Evolutionary conservation across 495 filamentous ascomycete genomes (phyloP).

Genomic region (Talaromyces thailandensis): DNA sequence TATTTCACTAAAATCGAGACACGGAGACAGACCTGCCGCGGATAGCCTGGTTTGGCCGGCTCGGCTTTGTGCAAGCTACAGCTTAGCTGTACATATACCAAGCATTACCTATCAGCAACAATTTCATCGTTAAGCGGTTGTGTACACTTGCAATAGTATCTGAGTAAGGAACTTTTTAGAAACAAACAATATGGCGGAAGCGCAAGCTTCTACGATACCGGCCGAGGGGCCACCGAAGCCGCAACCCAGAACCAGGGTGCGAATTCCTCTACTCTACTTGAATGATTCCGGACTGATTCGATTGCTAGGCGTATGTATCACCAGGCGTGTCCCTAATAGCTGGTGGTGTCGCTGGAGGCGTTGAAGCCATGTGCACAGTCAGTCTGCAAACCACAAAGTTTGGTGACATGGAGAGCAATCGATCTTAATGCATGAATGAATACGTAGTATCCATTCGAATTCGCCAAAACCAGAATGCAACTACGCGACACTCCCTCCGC

Average conservation of each 20-base stretch:
- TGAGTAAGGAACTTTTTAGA: neutral
- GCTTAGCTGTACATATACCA: neutral
- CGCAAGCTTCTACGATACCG: neutral
- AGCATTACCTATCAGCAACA: neutral
- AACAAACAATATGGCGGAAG: neutral
- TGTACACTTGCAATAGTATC: neutral
- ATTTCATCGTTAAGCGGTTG: neutral
- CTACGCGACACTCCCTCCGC: slow-evolving; percentile 37
- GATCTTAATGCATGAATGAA: neutral
- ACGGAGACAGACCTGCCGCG: slow-evolving; percentile 2
- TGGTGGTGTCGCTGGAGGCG: slow-evolving; percentile 46
- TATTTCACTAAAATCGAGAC: neutral
- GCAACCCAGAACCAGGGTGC: neutral
- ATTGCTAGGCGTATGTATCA: slow-evolving; percentile 12
- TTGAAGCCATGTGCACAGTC: slow-evolving; percentile 45
- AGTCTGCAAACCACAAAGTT: neutral
- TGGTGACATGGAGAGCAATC: too few species aligned
- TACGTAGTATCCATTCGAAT: slow-evolving; percentile 63
- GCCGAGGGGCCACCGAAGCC: neutral
- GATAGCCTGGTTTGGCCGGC: neutral
- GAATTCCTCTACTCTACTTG: neutral
- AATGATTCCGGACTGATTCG: neutral
- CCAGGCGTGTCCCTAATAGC: slow-evolving; percentile 40
- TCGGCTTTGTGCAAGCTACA: neutral
- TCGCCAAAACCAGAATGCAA: slow-evolving; percentile 58